These are phyloP conservation scores for Hemileia vastatrix DNA, from an alignment of 1,284 basidiomycete species.

Conservation along the genomic window DNA sequence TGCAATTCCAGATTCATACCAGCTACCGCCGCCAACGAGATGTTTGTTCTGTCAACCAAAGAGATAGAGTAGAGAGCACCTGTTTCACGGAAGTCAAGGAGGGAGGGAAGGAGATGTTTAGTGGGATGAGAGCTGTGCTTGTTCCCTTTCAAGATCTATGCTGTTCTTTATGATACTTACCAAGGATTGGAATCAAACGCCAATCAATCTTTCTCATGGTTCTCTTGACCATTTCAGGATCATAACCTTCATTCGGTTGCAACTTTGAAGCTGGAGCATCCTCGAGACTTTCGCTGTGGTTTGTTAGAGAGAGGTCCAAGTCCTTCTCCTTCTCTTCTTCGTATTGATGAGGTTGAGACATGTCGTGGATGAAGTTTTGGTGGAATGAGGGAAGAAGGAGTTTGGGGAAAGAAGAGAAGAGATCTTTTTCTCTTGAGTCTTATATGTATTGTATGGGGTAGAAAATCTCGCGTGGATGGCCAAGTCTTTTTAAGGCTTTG, in stretches of 20 bases:
- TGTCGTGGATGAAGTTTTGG: too few relatives aligned
- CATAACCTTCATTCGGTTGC: conserved; percentile 28
- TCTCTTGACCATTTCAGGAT: conserved; percentile 29
- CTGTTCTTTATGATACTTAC: neutral
- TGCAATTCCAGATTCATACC: conserved; percentile 38
- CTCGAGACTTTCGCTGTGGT: neutral
- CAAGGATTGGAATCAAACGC: conserved; percentile 34
- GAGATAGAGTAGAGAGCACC: conserved; percentile 34
- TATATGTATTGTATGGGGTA: too few relatives aligned
- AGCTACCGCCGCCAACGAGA: conserved; percentile 14
- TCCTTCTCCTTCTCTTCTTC: neutral
- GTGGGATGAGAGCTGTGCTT: too few relatives aligned
- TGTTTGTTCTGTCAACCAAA: conserved; percentile 29
- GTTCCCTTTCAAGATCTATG: too few relatives aligned
- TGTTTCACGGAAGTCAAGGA: too few relatives aligned
- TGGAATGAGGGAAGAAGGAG: too few relatives aligned
- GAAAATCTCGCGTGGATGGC: too few relatives aligned
- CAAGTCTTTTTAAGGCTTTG: too few relatives aligned
- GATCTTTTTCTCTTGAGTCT: too few relatives aligned
- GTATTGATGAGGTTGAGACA: neutral
- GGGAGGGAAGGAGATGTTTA: neutral
- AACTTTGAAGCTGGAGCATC: neutral
- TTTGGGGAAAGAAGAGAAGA: too few relatives aligned
- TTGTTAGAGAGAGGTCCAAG: neutral
- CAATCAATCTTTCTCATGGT: conserved; percentile 31